phyloP scores from a whole-genome alignment of 345 rosid species.

The Linum usitatissimum region DNA sequence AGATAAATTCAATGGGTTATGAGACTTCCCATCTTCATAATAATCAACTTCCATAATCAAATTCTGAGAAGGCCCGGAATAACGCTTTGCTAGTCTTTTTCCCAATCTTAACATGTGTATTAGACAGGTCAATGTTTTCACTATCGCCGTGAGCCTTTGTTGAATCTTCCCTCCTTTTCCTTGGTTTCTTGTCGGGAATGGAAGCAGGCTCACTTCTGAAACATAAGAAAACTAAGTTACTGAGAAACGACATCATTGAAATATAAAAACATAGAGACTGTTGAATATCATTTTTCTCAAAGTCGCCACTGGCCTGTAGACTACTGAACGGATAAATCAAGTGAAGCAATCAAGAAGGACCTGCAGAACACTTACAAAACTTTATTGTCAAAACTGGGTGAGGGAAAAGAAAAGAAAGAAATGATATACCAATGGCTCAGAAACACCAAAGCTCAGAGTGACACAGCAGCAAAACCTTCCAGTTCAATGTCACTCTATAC shows the following conservation, averaged over 20 bases:
- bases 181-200: slow-evolving; percentile 46
- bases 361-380: background rate
- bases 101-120: slow-evolving; percentile 45
- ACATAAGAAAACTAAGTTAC: slow-evolving; percentile 16
- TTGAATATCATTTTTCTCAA: background rate
- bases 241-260: background rate
- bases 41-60: slow-evolving; percentile 24
- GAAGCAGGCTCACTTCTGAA: slow-evolving; percentile 48
- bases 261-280: background rate
- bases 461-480: background rate
- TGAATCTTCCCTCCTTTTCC: slow-evolving; percentile 67
- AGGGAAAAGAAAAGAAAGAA: background rate
- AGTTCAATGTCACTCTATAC: background rate
- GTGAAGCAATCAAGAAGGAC: background rate
- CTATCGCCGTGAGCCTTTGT: slow-evolving; percentile 35
- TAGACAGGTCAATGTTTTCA: slow-evolving; percentile 35
- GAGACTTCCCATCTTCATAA: slow-evolving; percentile 27
- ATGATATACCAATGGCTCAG: background rate
- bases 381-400: background rate
- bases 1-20: slow-evolving; percentile 32
- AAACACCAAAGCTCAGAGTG: background rate
- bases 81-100: slow-evolving; percentile 34
- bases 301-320: background rate
- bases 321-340: background rate
- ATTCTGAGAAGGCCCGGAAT: slow-evolving; percentile 25